Conservation (phyloP, 2,329 filamentous ascomycete species). For the Mollisia scopiformis region DNA sequence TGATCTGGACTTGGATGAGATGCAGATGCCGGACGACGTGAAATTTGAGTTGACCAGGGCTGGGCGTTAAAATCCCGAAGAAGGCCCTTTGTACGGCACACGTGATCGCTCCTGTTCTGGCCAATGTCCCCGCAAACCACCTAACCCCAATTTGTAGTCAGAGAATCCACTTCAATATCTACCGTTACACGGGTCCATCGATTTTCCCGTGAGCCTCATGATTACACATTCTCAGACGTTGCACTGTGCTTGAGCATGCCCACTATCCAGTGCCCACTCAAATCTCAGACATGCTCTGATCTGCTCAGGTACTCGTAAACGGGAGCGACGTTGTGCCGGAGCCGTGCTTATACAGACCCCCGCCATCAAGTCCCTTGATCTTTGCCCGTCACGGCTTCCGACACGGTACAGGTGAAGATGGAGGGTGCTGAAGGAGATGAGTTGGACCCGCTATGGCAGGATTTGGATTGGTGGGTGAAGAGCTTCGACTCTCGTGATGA, state of each 20-base stretch:
- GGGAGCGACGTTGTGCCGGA: slow-evolving; percentile 28
- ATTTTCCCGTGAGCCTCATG: slow-evolving; percentile 8
- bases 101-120: neutral
- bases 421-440: slow-evolving; percentile 54
- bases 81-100: neutral
- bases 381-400: slow-evolving; percentile 14
- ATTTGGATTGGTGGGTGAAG: slow-evolving; percentile 35
- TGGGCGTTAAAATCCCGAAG: neutral
- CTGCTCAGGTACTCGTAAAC: too few relatives aligned
- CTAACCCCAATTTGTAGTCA: neutral
- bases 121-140: neutral
- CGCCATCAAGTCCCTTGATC: slow-evolving; percentile 24
- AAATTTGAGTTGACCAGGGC: neutral
- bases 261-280: slow-evolving; percentile 6
- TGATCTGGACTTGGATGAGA: neutral
- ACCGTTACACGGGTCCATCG: neutral
- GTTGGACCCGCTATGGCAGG: slow-evolving; percentile 36
- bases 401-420: slow-evolving; percentile 34
- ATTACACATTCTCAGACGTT: slow-evolving; percentile 15
- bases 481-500: slow-evolving; percentile 1
- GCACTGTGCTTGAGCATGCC: slow-evolving; percentile 20
- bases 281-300: slow-evolving; percentile 4
- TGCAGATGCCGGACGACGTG: neutral
- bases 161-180: neutral
- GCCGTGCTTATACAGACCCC: slow-evolving; percentile 27